Evolutionary conservation across 2,329 filamentous ascomycete species (phyloP), one percentile per base, ranked within the genome.

Genomic region (Cercospora canescens): DNA sequence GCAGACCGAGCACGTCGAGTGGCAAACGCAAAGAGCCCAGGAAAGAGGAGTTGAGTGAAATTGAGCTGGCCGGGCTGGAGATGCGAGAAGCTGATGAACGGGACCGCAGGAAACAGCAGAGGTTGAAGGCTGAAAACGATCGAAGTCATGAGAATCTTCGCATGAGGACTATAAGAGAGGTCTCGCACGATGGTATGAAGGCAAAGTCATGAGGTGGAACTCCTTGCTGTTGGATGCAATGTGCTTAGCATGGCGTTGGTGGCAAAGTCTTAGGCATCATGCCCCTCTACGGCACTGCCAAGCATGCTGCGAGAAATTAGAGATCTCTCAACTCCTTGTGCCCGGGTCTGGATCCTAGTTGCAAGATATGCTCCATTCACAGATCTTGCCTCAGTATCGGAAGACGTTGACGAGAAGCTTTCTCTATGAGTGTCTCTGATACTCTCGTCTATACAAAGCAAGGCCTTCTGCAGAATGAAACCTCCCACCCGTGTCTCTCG

Each of bases 81-180:
- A 77, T 77, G 74, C 68, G 74, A 16, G 75, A 77, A 60, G 73
- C 72, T 11, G 75, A 77, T 30, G 75, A 76, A 62, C 67, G 69
- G 58, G 73, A 70, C 18, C 64, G 70, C 56, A 69, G 67, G 65
- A 69, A 69, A 26, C 62, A 73, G 63, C 65, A 71, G 41, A 66
- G 62, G 54, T 65, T 70, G 56, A 56, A 39, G 39, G 41, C 39
- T 35, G 66, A 63, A n/a, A 63, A 50, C 9, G 34, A 35, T 7
- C 60, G 64, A 18, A 60, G 52, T 34, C 60, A 66, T 14, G 32
- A 55, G 35, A 64, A 61, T 12, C 57, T 67, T 28, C 61, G 65
- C 16, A 32, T 67, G 57, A 63, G 65, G 50, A 67, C 35, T 30
- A 61, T 67, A 30, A 61, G 65, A 12, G 57, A 64, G n/a, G 32